A percentile compares a stretch with the other conserved stretches of the same genome.
phyloP scores from a whole-genome alignment of 2,329 filamentous ascomycete species.

The Clathrospora elynae region DNA sequence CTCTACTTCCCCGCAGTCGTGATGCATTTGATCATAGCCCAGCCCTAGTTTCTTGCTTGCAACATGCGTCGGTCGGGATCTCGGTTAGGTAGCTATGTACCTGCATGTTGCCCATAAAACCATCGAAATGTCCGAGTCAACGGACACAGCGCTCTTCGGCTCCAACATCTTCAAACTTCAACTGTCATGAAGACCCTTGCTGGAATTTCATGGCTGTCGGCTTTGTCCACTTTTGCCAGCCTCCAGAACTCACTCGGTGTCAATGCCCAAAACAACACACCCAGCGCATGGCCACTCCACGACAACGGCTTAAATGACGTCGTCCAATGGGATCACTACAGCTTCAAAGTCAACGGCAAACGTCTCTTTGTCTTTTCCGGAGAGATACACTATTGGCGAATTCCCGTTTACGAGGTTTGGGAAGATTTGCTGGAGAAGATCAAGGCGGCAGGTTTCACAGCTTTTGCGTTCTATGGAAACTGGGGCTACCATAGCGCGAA shows the following conservation, averaged over 20 bases:
- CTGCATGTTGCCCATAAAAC: constrained; percentile 17
- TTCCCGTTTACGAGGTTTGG: constrained; percentile 58
- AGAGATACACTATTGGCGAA: constrained; percentile 57
- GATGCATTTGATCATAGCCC: constrained; percentile 9
- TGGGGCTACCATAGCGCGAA: constrained; percentile 58
- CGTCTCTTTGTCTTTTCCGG: constrained; percentile 60
- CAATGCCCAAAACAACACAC: constrained; percentile 31
- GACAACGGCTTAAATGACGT: constrained; percentile 55
- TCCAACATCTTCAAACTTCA: constrained; percentile 16
- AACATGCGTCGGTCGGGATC: constrained; percentile 15
- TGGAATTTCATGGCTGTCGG: constrained; percentile 32
- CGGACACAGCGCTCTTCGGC: constrained; percentile 23
- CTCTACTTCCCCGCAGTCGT: constrained; percentile 12
- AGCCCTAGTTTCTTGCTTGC: constrained; percentile 20
- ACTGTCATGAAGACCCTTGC: constrained; percentile 28
- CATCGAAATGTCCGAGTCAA: constrained; percentile 17
- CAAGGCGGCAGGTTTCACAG: constrained; percentile 58
- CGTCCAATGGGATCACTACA: constrained; percentile 62
- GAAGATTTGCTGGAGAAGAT: constrained; percentile 59
- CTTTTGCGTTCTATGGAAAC: constrained; percentile 55
- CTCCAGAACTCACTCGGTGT: constrained; percentile 18
- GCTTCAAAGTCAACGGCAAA: constrained; percentile 58
- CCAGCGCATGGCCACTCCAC: constrained; percentile 54
- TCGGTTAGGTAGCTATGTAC: no score
- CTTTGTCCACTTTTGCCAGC: constrained; percentile 23